phyloP scores from a whole-genome alignment of 2,329 filamentous ascomycete species.

The Colletotrichum graminicola region DNA sequence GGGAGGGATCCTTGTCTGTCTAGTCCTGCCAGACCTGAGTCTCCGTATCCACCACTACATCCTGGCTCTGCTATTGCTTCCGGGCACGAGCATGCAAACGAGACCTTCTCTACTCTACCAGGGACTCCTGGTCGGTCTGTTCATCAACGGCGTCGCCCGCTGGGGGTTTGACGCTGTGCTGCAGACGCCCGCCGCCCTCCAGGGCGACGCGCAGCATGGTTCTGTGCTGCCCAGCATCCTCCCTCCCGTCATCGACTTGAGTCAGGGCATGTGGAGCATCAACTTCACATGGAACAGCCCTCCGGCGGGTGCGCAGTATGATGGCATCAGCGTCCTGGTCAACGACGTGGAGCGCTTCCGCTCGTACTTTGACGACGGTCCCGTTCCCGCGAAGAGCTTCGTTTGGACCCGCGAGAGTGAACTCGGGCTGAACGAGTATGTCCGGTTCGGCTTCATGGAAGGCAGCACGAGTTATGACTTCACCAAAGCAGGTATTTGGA shows the following conservation, averaged over 20 bases:
- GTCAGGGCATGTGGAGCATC: slow-evolving; percentile 71
- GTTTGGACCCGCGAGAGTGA: slow-evolving; percentile 68
- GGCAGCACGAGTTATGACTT: slow-evolving; percentile 77
- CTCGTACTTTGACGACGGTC: slow-evolving; percentile 74
- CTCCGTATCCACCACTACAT: slow-evolving; percentile 97
- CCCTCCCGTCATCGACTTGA: slow-evolving; percentile 61
- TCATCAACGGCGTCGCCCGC: slow-evolving; percentile 91
- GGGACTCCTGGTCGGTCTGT: slow-evolving; percentile 88
- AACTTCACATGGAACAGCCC: slow-evolving; percentile 68
- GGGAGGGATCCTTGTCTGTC: slow-evolving; percentile 74
- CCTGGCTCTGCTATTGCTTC: slow-evolving; percentile 85
- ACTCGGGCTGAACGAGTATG: slow-evolving; percentile 73
- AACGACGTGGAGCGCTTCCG: slow-evolving; percentile 88
- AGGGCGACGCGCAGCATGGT: slow-evolving; percentile 74
- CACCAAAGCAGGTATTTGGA: slow-evolving; percentile 81
- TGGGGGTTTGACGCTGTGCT: slow-evolving; percentile 95
- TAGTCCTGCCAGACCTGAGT: slow-evolving; percentile 80
- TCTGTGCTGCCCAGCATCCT: slow-evolving; percentile 70
- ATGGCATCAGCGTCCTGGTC: slow-evolving; percentile 83
- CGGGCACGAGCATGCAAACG: slow-evolving; percentile 90
- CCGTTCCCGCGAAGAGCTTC: slow-evolving; percentile 60
- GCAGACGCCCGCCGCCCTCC: slow-evolving; percentile 81
- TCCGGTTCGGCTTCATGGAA: slow-evolving; percentile 80
- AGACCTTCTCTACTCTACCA: slow-evolving; percentile 88
- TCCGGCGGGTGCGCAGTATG: slow-evolving; percentile 64